phyloP scores from a whole-genome alignment of 164 flowering plant species.

The Kalanchoe fedtschenkoi region DNA sequence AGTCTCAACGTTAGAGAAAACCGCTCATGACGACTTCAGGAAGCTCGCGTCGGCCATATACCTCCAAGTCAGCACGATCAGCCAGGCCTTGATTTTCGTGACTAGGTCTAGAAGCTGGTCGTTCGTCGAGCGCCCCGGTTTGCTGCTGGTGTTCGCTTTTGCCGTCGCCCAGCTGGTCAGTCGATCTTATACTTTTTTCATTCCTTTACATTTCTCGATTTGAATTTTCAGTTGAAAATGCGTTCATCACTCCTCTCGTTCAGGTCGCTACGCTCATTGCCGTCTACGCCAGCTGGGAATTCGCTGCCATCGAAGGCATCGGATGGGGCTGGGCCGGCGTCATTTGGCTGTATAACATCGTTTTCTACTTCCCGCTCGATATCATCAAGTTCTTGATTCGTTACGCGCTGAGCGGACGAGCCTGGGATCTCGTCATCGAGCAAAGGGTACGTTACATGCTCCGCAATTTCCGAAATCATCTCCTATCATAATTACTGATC shows the following conservation, averaged over 20 bases:
- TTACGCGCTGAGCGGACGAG: slow-evolving; percentile 33
- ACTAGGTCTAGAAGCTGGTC: slow-evolving; percentile 41
- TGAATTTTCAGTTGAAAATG: background rate
- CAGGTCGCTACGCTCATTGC: slow-evolving; percentile 37
- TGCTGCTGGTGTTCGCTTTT: slow-evolving; percentile 30
- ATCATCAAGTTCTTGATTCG: slow-evolving; percentile 27
- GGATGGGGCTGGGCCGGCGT: slow-evolving; percentile 46
- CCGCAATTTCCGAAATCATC: background rate
- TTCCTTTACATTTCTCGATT: background rate
- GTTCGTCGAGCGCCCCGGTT: slow-evolving; percentile 33
- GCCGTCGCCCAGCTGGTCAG: slow-evolving; percentile 36
- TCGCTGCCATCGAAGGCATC: slow-evolving; percentile 28
- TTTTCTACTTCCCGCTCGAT: slow-evolving; percentile 28
- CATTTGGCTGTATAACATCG: slow-evolving; percentile 25
- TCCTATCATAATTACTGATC: background rate
- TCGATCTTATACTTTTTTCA: background rate
- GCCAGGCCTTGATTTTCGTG: slow-evolving; percentile 57
- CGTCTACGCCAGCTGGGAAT: slow-evolving; percentile 18
- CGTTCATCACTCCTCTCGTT: background rate
- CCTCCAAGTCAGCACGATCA: slow-evolving; percentile 59
- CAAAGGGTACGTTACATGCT: slow-evolving; percentile 18
- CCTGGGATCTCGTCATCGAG: slow-evolving; percentile 26
- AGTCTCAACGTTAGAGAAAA: slow-evolving; percentile 3
- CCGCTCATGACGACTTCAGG: slow-evolving; percentile 8
- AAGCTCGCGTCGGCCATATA: slow-evolving; percentile 49